These are phyloP conservation scores for Astrothelium subdiscretum DNA, from an alignment of 495 filamentous ascomycete genomes.

Conservation along the genomic window DNA sequence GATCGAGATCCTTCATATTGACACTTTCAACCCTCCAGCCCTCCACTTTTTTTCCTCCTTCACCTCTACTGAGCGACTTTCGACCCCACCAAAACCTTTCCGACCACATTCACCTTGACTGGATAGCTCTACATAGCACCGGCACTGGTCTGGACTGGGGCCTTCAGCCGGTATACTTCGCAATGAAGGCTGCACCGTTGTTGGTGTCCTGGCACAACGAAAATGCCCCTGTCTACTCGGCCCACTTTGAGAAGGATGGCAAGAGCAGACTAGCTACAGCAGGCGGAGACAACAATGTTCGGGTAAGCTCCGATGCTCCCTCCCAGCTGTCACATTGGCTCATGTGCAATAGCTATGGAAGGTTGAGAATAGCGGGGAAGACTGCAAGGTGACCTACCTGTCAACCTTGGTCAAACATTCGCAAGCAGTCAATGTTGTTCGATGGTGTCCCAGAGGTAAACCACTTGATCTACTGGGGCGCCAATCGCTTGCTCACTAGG, in stretches of 20 bases:
- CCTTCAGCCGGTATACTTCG: slow-evolving; percentile 21
- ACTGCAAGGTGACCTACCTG: slow-evolving; percentile 77
- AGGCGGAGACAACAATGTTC: slow-evolving; percentile 93
- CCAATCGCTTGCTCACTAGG: slow-evolving; percentile 15
- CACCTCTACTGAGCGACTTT: not conserved
- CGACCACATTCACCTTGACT: not conserved
- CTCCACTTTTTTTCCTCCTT: not conserved
- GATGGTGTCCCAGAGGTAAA: slow-evolving; percentile 83
- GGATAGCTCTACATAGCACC: not conserved
- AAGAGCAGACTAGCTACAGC: slow-evolving; percentile 88
- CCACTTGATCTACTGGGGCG: slow-evolving; percentile 7
- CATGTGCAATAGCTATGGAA: slow-evolving; percentile 63
- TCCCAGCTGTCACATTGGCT: slow-evolving; percentile 6
- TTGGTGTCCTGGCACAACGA: slow-evolving; percentile 95
- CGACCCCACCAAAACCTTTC: not conserved
- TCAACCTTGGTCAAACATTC: slow-evolving; percentile 87
- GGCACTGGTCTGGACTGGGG: not conserved
- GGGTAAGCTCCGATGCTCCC: slow-evolving; percentile 46
- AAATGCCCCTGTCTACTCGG: slow-evolving; percentile 87
- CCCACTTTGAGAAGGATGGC: slow-evolving; percentile 88
- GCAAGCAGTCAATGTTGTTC: slow-evolving; percentile 95
- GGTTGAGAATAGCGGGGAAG: slow-evolving; percentile 74
- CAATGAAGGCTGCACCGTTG: slow-evolving; percentile 82
- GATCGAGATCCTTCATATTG: not conserved
- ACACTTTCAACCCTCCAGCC: not conserved